These are phyloP conservation scores for Fagus crenata DNA, from an alignment of 306 rosid genomes.

Conservation along the genomic window DNA sequence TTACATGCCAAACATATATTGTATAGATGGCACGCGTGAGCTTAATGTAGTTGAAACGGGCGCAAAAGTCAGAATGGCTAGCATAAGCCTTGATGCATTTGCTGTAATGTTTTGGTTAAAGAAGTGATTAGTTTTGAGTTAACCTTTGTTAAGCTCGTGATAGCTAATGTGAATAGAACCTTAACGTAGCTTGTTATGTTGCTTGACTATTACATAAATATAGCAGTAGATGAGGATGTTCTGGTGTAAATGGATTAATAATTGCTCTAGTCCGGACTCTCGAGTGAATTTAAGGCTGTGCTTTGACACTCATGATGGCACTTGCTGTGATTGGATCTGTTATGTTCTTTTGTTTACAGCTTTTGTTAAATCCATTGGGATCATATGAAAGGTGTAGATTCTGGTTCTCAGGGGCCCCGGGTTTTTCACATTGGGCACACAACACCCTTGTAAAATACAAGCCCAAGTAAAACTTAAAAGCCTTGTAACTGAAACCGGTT, in stretches of 20 bases:
- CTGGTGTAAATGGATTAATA: background rate
- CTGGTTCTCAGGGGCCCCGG: background rate
- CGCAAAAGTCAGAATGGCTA: no score
- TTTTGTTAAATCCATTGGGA: background rate
- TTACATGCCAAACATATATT: no score
- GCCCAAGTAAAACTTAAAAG: background rate
- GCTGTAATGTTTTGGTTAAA: no score
- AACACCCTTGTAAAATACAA: background rate
- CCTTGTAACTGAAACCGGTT: background rate
- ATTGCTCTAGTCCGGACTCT: background rate
- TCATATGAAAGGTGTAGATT: background rate
- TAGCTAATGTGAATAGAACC: no score
- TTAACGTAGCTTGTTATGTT: background rate
- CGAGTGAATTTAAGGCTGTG: background rate
- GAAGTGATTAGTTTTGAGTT: no score
- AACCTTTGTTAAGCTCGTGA: no score
- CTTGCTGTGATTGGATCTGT: background rate
- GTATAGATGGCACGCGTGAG: no score
- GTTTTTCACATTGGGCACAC: background rate
- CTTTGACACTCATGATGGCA: background rate
- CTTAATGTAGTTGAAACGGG: no score
- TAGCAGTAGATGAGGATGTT: background rate
- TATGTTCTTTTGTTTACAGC: background rate
- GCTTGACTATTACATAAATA: background rate
- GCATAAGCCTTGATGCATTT: no score